Percentiles rank a stretch among this genome's conserved stretches.
Evolutionary conservation across 2,329 filamentous ascomycete genomes (phyloP).

Genomic region (Diaporthe citrichinensis): DNA sequence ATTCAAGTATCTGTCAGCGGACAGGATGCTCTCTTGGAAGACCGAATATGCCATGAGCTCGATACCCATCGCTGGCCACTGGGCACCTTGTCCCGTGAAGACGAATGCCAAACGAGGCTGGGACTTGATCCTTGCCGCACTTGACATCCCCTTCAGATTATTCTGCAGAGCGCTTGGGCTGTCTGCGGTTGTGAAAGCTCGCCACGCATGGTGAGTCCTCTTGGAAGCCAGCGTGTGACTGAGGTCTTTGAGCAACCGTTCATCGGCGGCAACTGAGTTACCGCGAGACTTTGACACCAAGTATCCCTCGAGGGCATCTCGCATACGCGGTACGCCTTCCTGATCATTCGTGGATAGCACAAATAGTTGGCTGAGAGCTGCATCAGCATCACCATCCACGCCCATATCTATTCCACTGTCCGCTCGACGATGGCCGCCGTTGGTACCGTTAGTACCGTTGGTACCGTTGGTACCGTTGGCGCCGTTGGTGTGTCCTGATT

Average conservation of each 20-base stretch:
- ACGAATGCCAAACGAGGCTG: slow-evolving; percentile 39
- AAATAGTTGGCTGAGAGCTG: slow-evolving; percentile 25
- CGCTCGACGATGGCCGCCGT: neutral
- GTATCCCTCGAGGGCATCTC: slow-evolving; percentile 22
- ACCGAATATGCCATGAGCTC: slow-evolving; percentile 41
- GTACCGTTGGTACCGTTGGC: neutral
- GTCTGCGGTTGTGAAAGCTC: slow-evolving; percentile 30
- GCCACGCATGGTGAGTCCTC: slow-evolving; percentile 33
- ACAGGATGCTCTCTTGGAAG: slow-evolving; percentile 38
- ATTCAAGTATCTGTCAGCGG: slow-evolving; percentile 38
- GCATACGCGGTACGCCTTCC: slow-evolving; percentile 29
- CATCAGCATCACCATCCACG: neutral
- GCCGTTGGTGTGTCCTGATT: neutral
- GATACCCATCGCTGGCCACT: slow-evolving; percentile 46
- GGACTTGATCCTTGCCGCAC: slow-evolving; percentile 21
- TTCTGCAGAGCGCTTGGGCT: neutral
- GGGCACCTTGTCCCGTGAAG: slow-evolving; percentile 44
- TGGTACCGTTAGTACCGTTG: neutral
- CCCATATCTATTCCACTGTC: slow-evolving; percentile 31
- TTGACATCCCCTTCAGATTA: neutral
- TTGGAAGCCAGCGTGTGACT: slow-evolving; percentile 30
- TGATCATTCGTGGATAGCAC: slow-evolving; percentile 36
- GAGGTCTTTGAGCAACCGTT: slow-evolving; percentile 25
- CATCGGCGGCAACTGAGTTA: neutral
- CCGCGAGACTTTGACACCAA: neutral